phyloP scores from a whole-genome alignment of 2,329 filamentous ascomycete species.

The Sclerotinia trifoliorum region DNA sequence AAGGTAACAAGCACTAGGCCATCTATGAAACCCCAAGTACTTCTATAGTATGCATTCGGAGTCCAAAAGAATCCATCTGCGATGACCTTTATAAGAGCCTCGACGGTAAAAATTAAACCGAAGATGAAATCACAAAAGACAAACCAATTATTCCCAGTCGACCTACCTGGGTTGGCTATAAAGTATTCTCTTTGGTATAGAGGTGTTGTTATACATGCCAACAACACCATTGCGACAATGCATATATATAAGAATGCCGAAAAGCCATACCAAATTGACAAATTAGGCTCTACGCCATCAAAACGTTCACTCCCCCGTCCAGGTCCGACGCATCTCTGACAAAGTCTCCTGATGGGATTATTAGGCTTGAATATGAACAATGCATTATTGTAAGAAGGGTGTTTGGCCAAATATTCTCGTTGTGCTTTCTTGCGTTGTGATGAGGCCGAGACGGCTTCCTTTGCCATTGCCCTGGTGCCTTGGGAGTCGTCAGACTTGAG shows the following conservation, averaged over 20 bases:
- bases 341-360: slow-evolving; percentile 76
- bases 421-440: slow-evolving; percentile 83
- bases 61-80: slow-evolving; percentile 96
- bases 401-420: slow-evolving; percentile 80
- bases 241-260: slow-evolving; percentile 91
- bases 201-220: slow-evolving; percentile 92
- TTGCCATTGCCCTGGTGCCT: slow-evolving; percentile 84
- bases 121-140: slow-evolving; percentile 92
- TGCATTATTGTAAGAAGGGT: slow-evolving; percentile 90
- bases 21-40: slow-evolving; percentile 96
- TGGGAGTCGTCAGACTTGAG: slow-evolving; percentile 68
- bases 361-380: slow-evolving; percentile 80
- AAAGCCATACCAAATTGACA: slow-evolving; percentile 86
- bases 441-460: slow-evolving; percentile 81
- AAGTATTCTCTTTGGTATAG: slow-evolving; percentile 92
- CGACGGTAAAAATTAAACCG: slow-evolving; percentile 78
- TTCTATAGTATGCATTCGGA: slow-evolving; percentile 93
- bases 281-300: slow-evolving; percentile 86
- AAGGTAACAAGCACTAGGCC: slow-evolving; percentile 86
- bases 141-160: slow-evolving; percentile 79
- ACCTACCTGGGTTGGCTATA: slow-evolving; percentile 48
- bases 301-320: slow-evolving; percentile 83
- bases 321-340: slow-evolving; percentile 87
- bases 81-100: slow-evolving; percentile 87
- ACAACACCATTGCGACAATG: slow-evolving; percentile 95